Percentiles rank a stretch among this genome's conserved stretches.
These are phyloP conservation scores for Vigna reflexopilosa DNA, from an alignment of 306 rosid genomes.

Conservation along the genomic window DNA sequence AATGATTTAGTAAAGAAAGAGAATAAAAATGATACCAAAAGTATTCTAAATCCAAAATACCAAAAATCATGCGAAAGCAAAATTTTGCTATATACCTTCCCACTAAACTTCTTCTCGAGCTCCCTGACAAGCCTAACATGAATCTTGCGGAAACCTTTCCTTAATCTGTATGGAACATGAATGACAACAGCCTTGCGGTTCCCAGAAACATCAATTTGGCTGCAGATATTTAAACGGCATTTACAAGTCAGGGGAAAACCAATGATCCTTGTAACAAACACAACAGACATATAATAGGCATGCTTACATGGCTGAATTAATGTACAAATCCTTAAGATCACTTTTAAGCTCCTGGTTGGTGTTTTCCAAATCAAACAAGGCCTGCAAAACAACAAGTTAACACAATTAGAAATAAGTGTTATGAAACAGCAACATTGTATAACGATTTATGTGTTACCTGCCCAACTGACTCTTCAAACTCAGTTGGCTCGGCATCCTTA, in stretches of 20 bases:
- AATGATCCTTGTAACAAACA: not conserved
- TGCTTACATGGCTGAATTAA: conserved; percentile 83
- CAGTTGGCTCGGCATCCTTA: conserved; percentile 73
- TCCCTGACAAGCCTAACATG: conserved; percentile 88
- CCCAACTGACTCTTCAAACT: conserved; percentile 79
- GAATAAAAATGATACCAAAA: not conserved
- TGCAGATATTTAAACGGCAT: conserved; percentile 41
- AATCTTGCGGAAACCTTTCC: conserved; percentile 86
- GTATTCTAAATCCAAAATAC: not conserved
- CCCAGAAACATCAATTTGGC: conserved; percentile 82
- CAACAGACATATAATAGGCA: not conserved
- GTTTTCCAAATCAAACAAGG: conserved; percentile 81
- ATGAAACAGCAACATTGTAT: not conserved
- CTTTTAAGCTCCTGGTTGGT: conserved; percentile 82
- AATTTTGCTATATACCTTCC: conserved; percentile 58
- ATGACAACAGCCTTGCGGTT: conserved; percentile 86
- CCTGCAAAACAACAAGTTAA: conserved; percentile 50
- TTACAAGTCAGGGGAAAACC: not conserved
- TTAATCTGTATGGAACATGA: conserved; percentile 79
- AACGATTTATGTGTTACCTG: conserved; percentile 54
- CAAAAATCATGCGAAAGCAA: not conserved
- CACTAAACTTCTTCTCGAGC: conserved; percentile 98
- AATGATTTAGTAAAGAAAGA: not conserved
- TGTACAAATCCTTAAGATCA: conserved; percentile 83
- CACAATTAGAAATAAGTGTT: not conserved